Conservation (phyloP, 306 rosid species). For the Cucumis melo region DNA sequence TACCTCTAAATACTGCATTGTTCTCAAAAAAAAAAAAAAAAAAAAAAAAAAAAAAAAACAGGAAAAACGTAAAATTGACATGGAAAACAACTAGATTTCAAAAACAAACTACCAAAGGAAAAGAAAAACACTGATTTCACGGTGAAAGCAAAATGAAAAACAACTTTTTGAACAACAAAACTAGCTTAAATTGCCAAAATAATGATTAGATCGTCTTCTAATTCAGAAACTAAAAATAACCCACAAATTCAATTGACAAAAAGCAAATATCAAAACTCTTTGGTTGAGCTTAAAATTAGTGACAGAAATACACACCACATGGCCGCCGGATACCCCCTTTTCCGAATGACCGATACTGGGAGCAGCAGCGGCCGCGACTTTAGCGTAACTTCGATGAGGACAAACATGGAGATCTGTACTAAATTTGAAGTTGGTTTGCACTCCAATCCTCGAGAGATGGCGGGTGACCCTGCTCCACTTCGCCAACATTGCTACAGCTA, state of each 20-base stretch:
- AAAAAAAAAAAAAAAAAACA: no score
- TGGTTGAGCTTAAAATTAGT: neutral
- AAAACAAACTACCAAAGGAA: neutral
- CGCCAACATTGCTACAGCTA: slow-evolving; percentile 35
- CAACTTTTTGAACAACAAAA: neutral
- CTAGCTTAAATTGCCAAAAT: neutral
- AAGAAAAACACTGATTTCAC: neutral
- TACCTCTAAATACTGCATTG: neutral
- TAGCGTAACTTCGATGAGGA: slow-evolving; percentile 35
- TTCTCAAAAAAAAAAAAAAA: no score
- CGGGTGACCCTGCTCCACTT: slow-evolving; percentile 38
- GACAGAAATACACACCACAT: slow-evolving; percentile 19
- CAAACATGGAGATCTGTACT: slow-evolving; percentile 12
- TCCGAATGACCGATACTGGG: slow-evolving; percentile 18
- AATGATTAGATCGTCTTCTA: neutral
- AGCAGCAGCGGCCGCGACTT: slow-evolving; percentile 35
- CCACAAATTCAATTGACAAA: neutral
- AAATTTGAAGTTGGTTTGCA: slow-evolving; percentile 16
- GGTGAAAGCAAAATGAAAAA: neutral
- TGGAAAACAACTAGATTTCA: neutral
- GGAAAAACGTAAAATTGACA: neutral
- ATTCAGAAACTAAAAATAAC: neutral
- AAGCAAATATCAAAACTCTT: neutral
- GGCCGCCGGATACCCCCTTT: slow-evolving; percentile 15
- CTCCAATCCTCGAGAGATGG: slow-evolving; percentile 36